Conservation (phyloP, 306 rosid genomes). For the Glycine soja region DNA sequence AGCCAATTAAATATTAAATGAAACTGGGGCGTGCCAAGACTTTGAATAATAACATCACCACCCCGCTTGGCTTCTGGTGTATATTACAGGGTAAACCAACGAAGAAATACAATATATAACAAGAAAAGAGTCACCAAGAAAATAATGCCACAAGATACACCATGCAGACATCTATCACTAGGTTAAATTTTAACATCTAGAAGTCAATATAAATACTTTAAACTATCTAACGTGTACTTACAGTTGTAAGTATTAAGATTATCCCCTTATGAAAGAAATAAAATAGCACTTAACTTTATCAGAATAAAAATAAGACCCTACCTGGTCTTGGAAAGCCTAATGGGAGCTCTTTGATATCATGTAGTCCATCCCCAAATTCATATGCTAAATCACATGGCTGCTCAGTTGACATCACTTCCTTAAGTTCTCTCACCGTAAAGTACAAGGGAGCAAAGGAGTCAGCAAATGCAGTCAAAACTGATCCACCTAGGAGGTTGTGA, state of each 20-base stretch:
- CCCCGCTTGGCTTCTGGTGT: slow-evolving; percentile 24
- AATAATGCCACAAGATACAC: slow-evolving; percentile 33
- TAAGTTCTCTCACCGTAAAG: slow-evolving; percentile 64
- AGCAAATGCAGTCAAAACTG: slow-evolving; percentile 63
- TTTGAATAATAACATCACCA: slow-evolving; percentile 21
- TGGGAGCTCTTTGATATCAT: slow-evolving; percentile 70
- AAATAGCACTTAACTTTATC: slow-evolving; percentile 39
- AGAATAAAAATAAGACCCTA: background rate
- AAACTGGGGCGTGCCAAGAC: background rate
- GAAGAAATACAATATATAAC: slow-evolving; percentile 30
- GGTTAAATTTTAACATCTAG: slow-evolving; percentile 14
- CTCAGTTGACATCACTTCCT: slow-evolving; percentile 92
- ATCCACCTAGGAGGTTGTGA: slow-evolving; percentile 62
- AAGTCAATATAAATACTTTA: slow-evolving; percentile 8
- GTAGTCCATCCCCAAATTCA: slow-evolving; percentile 82
- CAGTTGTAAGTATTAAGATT: slow-evolving; percentile 6
- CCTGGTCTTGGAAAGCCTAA: slow-evolving; percentile 82
- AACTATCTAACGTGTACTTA: background rate
- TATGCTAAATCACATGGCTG: slow-evolving; percentile 90
- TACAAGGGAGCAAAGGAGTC: slow-evolving; percentile 73
- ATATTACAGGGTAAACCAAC: background rate
- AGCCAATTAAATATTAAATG: slow-evolving; percentile 4
- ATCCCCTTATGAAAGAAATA: background rate
- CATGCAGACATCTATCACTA: slow-evolving; percentile 5
- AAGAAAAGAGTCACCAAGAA: slow-evolving; percentile 5